These are phyloP conservation scores for Potentilla sterilis DNA, from an alignment of 306 rosid genomes.

Conservation along the genomic window DNA sequence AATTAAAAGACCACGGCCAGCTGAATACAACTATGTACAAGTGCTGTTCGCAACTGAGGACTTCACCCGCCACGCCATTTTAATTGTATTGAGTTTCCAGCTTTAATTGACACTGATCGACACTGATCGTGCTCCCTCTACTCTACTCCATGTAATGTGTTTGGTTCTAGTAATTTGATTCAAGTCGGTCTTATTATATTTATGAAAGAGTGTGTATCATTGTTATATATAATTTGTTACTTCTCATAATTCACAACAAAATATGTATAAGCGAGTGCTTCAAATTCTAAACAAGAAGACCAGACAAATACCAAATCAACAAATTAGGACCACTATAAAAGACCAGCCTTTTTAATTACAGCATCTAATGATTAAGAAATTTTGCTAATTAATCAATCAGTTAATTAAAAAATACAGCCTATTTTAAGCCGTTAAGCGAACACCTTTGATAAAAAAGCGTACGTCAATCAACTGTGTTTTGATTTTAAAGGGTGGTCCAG, in stretches of 20 bases:
- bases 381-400: neutral
- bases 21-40: too few species aligned
- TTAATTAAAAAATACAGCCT: neutral
- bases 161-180: too few species aligned
- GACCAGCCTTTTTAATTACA: neutral
- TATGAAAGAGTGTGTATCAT: neutral
- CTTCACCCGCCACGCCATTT: too few species aligned
- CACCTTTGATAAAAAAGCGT: neutral
- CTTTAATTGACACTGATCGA: too few species aligned
- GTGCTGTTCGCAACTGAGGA: too few species aligned
- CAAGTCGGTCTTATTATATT: too few species aligned
- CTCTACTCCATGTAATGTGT: too few species aligned
- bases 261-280: neutral
- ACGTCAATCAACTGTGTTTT: neutral
- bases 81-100: too few species aligned
- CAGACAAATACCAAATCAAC: neutral
- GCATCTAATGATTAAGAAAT: neutral
- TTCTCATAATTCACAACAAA: neutral
- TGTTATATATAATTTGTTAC: neutral
- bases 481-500: neutral
- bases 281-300: neutral
- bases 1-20: too few species aligned
- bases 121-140: too few species aligned
- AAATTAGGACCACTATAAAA: neutral
- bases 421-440: too few species aligned